Percentiles rank a stretch among this genome's conserved stretches.
Evolutionary conservation across 176 grass and related monocot species (phyloP).

Genomic region (Aegilops speltoides): DNA sequence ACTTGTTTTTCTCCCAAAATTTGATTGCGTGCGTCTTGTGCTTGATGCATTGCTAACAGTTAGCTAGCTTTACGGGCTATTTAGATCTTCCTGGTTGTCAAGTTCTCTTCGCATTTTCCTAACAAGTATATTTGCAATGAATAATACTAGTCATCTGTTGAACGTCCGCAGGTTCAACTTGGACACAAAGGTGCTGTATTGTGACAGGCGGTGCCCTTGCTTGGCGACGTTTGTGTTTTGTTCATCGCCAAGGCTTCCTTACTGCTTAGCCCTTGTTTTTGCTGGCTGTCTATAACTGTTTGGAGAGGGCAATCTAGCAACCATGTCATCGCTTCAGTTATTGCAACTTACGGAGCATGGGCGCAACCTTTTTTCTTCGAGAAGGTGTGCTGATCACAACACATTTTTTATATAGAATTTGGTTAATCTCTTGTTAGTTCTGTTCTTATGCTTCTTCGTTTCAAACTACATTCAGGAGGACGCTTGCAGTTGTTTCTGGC

Average conservation of each 20-base stretch:
- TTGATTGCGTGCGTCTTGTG: not conserved
- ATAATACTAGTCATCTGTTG: not conserved
- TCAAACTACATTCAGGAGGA: conserved; percentile 43
- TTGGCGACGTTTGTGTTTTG: not conserved
- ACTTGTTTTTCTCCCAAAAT: not conserved
- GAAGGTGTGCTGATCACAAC: conserved; percentile 52
- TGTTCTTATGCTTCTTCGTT: not conserved
- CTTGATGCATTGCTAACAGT: not conserved
- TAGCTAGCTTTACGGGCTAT: not conserved
- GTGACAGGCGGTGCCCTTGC: not conserved
- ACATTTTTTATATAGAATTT: not conserved
- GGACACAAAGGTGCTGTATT: not conserved
- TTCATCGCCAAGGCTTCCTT: not conserved
- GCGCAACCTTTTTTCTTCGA: conserved; percentile 66
- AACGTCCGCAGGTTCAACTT: conserved; percentile 9
- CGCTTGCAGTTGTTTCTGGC: conserved; percentile 68
- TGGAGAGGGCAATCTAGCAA: conserved; percentile 13
- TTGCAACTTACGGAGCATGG: conserved; percentile 74
- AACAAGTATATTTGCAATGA: not conserved
- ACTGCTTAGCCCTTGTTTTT: not conserved
- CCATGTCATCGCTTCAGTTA: conserved; percentile 90
- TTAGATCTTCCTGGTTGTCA: not conserved
- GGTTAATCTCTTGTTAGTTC: not conserved
- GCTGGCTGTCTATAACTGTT: not conserved
- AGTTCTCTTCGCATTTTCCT: not conserved